Evolutionary conservation across 2,329 filamentous ascomycete species (phyloP), one percentile per base, ranked within the genome.

Genomic region (Aspergillus chevalieri): DNA sequence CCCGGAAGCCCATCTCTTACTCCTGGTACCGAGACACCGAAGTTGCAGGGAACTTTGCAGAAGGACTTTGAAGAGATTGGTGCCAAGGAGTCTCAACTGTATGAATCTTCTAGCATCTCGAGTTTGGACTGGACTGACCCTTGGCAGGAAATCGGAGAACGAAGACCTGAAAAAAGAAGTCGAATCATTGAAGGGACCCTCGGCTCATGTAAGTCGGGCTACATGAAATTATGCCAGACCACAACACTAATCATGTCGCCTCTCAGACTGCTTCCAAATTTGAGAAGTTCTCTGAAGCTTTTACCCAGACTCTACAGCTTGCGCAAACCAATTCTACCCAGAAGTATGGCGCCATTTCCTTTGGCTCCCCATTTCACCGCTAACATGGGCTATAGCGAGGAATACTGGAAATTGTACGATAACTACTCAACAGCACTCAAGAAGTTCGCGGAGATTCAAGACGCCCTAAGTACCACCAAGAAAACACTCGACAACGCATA

Each of bases 11-110:
- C 64, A 48, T 68, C 68, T 19, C 54, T 63, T 34, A 66, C 64
- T 1, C 68, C 70, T 17, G 66, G 68, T 14, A 65, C 63, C 24
- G 62, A 67, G 26, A 71, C 69, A 12, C 68, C 70, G 8, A 70
- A 66, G 44, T 49, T 66, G 51, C 67, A 69, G 43, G 67, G 65
- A 21, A 72, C 65, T 14, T 59, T 73, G 34, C 68, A 70, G 47
- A 69, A 70, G 48, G 70, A 73, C 52, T 67, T 73, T 34, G 70
- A 73, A 48, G 67, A 67, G 17, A 65, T 70, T 28, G 68, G 69
- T 17, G 59, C 65, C 46, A 64, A 61, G 44, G 70, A 72, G 44
- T 65, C 67, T 15, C 68, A 71, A 44, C 54, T 71, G 69, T 72
- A 44, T 54, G 69, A 57, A 24, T 39, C 45, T n/a, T 19, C 24